Evolutionary conservation across 2,329 filamentous ascomycete genomes (phyloP).

Genomic region (Aspergillus sp.): DNA sequence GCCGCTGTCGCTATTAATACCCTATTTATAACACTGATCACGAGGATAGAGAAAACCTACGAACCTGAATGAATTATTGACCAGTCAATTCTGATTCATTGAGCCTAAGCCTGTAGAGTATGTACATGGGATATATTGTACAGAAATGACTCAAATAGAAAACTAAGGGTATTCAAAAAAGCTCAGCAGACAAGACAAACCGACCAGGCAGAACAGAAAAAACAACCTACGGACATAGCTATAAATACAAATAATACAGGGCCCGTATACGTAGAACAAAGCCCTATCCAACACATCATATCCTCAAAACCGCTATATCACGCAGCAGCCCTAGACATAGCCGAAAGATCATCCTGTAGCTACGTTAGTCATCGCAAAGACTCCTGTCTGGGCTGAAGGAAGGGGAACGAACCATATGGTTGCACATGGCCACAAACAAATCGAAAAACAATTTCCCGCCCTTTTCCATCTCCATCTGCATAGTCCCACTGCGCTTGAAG

Average conservation of each 20-base stretch:
- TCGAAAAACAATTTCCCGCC: constrained; percentile 88
- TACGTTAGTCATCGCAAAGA: constrained; percentile 7
- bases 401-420: constrained; percentile 65
- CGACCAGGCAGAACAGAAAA: not conserved
- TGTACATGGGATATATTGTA: not conserved
- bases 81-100: too few species aligned
- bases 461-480: constrained; percentile 89
- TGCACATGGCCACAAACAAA: constrained; percentile 84
- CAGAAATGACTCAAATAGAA: not conserved
- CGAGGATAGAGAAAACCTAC: not conserved
- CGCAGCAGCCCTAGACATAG: not conserved
- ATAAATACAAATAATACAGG: too few species aligned
- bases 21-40: not conserved
- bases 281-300: not conserved
- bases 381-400: not conserved
- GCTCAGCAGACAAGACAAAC: not conserved
- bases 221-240: too few species aligned
- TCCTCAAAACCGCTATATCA: not conserved
- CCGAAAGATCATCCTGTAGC: constrained; percentile 15
- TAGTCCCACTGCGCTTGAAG: constrained; percentile 88
- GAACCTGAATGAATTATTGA: too few species aligned
- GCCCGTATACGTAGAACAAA: too few species aligned
- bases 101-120: too few species aligned
- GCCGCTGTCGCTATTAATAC: not conserved
- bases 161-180: not conserved